These are phyloP conservation scores for Starmerella bombi DNA, from an alignment of 805 yeast genomes.

Conservation along the genomic window DNA sequence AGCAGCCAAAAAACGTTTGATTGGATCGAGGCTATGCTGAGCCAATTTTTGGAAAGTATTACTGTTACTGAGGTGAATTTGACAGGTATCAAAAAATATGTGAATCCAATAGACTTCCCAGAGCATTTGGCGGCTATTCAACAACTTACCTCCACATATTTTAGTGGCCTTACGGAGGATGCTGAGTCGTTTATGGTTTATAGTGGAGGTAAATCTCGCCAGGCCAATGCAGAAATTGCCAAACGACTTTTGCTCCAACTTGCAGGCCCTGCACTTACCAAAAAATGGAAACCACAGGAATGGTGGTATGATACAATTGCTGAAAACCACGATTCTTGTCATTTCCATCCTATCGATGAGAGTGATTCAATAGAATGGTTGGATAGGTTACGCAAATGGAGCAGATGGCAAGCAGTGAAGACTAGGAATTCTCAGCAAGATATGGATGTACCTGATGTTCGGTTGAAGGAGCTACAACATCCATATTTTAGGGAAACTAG, in stretches of 20 bases:
- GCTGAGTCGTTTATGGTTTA: conserved; percentile 12
- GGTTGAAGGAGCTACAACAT: neutral
- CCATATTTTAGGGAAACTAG: conserved; percentile 1
- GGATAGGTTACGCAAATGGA: conserved; percentile 20
- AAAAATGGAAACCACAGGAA: conserved; percentile 9
- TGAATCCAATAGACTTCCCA: conserved; percentile 4
- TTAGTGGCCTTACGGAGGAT: conserved; percentile 8
- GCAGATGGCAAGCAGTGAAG: conserved; percentile 19
- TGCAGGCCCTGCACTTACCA: conserved; percentile 1
- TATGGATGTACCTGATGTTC: neutral
- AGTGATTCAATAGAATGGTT: conserved; percentile 24
- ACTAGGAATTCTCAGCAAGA: neutral
- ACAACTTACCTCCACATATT: conserved; percentile 23
- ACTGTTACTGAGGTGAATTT: conserved; percentile 29
- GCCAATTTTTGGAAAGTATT: conserved; percentile 23
- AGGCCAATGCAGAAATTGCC: conserved; percentile 16
- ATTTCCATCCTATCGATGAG: conserved; percentile 16
- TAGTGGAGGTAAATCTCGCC: conserved; percentile 11
- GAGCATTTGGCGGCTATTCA: conserved; percentile 22
- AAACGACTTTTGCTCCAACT: conserved; percentile 16
- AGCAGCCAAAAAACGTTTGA: conserved; percentile 33
- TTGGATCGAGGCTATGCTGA: conserved; percentile 31
- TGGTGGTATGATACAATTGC: conserved; percentile 14
- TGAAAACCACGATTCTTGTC: conserved; percentile 3
- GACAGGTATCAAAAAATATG: conserved; percentile 9